Percentiles rank a stretch among this genome's conserved stretches.
These are phyloP conservation scores for Wickerhamomyces bisporus DNA, from an alignment of 805 yeast species.

Conservation along the genomic window DNA sequence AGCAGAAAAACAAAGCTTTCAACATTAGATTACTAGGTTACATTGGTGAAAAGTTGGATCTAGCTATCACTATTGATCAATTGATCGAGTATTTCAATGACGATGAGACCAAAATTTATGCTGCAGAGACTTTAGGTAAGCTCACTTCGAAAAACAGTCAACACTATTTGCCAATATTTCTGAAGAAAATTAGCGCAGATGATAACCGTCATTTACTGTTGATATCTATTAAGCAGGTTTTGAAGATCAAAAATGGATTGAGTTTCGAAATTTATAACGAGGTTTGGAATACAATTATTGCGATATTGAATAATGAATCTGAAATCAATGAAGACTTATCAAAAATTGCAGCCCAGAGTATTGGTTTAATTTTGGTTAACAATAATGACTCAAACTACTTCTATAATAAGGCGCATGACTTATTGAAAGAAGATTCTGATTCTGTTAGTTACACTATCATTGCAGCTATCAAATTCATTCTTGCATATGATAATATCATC, in stretches of 20 bases:
- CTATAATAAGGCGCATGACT: conserved; percentile 22
- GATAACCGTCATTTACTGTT: conserved; percentile 25
- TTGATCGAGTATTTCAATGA: conserved; percentile 31
- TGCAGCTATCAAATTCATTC: conserved; percentile 32
- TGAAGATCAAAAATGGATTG: conserved; percentile 17
- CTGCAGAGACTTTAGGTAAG: conserved; percentile 51
- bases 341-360: conserved; percentile 18
- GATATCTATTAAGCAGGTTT: conserved; percentile 27
- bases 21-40: conserved; percentile 44
- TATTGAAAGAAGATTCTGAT: conserved; percentile 16
- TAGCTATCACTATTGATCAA: conserved; percentile 31
- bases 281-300: conserved; percentile 25
- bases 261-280: conserved; percentile 19
- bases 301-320: conserved; percentile 5
- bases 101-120: conserved; percentile 36
- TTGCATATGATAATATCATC: conserved; percentile 27
- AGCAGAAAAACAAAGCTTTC: conserved; percentile 25
- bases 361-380: conserved; percentile 25
- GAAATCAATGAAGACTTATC: conserved; percentile 21
- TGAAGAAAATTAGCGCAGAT: conserved; percentile 24
- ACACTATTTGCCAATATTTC: conserved; percentile 33
- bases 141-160: conserved; percentile 36
- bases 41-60: conserved; percentile 33
- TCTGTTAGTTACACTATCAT: conserved; percentile 24
- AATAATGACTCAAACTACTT: conserved; percentile 26